Percentiles rank a stretch among this genome's conserved stretches.
These are phyloP conservation scores for Persicaria tinctoria DNA, from an alignment of 148 eudicot genomes.

Conservation along the genomic window DNA sequence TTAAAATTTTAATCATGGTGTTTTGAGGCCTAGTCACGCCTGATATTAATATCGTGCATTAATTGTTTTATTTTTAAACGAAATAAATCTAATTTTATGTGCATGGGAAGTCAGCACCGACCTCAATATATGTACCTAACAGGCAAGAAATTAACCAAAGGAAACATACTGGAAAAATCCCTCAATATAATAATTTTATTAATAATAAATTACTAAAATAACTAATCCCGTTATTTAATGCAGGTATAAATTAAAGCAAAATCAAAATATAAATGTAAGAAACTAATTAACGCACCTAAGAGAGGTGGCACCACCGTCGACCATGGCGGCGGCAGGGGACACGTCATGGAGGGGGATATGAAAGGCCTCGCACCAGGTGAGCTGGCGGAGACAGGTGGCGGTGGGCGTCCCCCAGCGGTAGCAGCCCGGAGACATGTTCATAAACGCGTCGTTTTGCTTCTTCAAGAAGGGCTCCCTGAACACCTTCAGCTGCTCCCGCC, in stretches of 20 bases:
- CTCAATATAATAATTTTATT: no score
- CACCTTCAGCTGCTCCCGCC: conserved; percentile 6
- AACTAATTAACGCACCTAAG: background rate
- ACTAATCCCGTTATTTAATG: background rate
- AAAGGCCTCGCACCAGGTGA: conserved; percentile 87
- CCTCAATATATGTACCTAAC: no score
- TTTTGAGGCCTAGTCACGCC: no score
- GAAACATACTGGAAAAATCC: no score
- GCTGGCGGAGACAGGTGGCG: conserved; percentile 51
- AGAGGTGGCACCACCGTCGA: background rate
- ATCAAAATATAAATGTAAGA: no score
- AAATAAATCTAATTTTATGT: no score
- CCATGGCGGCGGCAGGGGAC: conserved; percentile 33
- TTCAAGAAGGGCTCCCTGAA: conserved; percentile 13
- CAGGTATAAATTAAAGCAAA: background rate
- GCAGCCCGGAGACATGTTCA: conserved; percentile 42
- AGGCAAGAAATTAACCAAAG: no score
- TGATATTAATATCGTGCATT: no score
- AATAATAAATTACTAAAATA: no score
- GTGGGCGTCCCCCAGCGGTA: conserved; percentile 88
- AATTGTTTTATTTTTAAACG: no score
- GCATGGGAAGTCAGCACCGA: no score
- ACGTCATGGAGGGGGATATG: conserved; percentile 46
- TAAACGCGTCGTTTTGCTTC: background rate
- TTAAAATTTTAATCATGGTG: no score